Conservation (phyloP, 371 early-diverging fungal species). For the Lichtheimia ornata region DNA sequence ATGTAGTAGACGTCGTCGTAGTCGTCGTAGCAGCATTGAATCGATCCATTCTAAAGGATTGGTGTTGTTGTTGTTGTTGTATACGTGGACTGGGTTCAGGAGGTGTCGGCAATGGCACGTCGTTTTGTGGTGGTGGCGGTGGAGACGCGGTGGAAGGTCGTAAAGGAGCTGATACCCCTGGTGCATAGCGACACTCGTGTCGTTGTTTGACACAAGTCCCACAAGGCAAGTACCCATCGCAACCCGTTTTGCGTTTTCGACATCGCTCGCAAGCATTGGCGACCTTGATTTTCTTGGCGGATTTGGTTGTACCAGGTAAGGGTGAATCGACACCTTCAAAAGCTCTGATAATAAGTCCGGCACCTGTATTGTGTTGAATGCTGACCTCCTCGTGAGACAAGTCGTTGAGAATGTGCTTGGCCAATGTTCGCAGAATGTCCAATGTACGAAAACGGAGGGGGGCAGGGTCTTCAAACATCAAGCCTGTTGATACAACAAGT, state of each 20-base stretch:
- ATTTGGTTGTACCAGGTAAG: background rate
- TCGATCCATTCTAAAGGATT: conserved; percentile 1
- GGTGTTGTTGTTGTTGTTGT: conserved; percentile 4
- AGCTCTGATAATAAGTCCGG: conserved; percentile 15
- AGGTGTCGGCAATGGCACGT: conserved; percentile 7
- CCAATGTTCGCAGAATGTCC: conserved; percentile 15
- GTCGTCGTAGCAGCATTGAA: background rate
- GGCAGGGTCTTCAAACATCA: conserved; percentile 14
- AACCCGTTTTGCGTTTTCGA: conserved; percentile 17
- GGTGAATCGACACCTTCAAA: conserved; percentile 12
- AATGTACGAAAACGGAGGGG: conserved; percentile 18
- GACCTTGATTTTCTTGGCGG: conserved; percentile 11
- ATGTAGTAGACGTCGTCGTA: conserved; percentile 6
- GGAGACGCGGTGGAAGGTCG: background rate
- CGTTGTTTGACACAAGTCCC: conserved; percentile 5
- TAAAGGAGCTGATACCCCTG: conserved; percentile 10
- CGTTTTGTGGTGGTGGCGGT: background rate
- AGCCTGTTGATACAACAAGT: too few species aligned
- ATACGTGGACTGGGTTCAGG: background rate
- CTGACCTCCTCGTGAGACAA: conserved; percentile 15
- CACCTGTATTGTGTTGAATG: conserved; percentile 14
- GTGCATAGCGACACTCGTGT: conserved; percentile 14
- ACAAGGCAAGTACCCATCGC: conserved; percentile 21
- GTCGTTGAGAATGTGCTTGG: conserved; percentile 15
- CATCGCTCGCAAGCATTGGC: conserved; percentile 20